phyloP scores from a whole-genome alignment of 148 eudicot species.

The Tetragonia tetragonoides region DNA sequence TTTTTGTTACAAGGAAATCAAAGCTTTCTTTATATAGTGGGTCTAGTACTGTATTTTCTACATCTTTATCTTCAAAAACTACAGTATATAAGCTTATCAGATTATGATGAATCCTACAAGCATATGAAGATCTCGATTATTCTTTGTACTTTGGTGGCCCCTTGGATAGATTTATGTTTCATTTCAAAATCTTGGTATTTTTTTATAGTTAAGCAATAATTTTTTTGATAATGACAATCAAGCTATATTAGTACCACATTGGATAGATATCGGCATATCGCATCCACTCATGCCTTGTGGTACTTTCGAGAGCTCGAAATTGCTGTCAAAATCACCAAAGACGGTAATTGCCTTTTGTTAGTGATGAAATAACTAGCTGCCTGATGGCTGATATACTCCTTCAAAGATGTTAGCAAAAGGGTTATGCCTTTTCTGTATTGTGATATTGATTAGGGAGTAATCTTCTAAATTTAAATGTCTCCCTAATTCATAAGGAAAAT shows the following conservation, averaged over 20 bases:
- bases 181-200: too few species aligned
- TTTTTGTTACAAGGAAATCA: too few species aligned
- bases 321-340: not conserved
- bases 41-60: too few species aligned
- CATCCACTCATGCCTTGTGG: not conserved
- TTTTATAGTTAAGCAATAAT: too few species aligned
- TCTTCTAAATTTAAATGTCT: too few species aligned
- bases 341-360: not conserved
- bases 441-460: not conserved
- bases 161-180: too few species aligned
- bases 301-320: not conserved
- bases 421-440: not conserved
- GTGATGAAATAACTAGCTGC: slow-evolving; percentile 1
- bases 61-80: too few species aligned
- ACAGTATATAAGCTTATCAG: not conserved
- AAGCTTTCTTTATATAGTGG: too few species aligned
- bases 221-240: too few species aligned
- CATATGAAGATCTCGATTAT: not conserved
- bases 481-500: not conserved
- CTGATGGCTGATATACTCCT: not conserved
- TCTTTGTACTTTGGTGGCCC: too few species aligned
- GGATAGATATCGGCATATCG: too few species aligned
- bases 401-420: not conserved
- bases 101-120: slow-evolving; percentile 21
- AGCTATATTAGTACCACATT: not conserved